Conservation (phyloP, 140 eudicot species). For the Stevia rebaudiana region DNA sequence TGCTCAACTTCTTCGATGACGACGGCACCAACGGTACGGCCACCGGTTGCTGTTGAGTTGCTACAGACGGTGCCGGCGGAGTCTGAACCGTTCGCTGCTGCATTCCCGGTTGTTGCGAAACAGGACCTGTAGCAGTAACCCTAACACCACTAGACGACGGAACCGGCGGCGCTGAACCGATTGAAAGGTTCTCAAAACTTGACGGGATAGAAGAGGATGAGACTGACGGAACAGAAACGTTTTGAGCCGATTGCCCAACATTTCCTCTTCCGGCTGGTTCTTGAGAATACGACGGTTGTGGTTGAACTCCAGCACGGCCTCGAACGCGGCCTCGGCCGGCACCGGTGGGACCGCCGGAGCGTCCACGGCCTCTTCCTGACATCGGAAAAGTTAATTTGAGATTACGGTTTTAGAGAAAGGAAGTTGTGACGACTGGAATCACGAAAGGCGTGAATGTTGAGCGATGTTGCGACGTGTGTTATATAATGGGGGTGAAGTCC, state of each 20-base stretch:
- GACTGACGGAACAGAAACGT: background rate
- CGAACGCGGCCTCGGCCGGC: constrained; percentile 27
- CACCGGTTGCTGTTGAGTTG: background rate
- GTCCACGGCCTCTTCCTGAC: constrained; percentile 32
- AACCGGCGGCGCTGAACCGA: constrained; percentile 19
- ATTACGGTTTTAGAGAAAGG: constrained; percentile 15
- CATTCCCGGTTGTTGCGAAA: constrained; percentile 22
- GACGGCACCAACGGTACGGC: constrained; percentile 25
- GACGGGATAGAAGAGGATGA: background rate
- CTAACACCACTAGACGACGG: background rate
- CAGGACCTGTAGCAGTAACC: background rate
- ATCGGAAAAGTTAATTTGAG: constrained; percentile 12
- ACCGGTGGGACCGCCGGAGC: background rate
- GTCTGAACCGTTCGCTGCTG: constrained; percentile 6
- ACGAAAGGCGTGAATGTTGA: background rate
- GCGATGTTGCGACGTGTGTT: constrained; percentile 9
- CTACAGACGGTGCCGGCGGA: background rate
- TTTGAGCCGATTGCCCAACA: constrained; percentile 8
- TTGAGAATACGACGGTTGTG: background rate
- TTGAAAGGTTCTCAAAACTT: constrained; percentile 2
- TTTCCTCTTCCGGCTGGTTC: constrained; percentile 17
- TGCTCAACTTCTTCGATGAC: constrained; percentile 35
- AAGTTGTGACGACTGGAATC: no score
- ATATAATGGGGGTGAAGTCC: background rate
- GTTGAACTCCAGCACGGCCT: constrained; percentile 27